These are phyloP conservation scores for Tripterygium wilfordii DNA, from an alignment of 177 flowering plant genomes.

Conservation along the genomic window DNA sequence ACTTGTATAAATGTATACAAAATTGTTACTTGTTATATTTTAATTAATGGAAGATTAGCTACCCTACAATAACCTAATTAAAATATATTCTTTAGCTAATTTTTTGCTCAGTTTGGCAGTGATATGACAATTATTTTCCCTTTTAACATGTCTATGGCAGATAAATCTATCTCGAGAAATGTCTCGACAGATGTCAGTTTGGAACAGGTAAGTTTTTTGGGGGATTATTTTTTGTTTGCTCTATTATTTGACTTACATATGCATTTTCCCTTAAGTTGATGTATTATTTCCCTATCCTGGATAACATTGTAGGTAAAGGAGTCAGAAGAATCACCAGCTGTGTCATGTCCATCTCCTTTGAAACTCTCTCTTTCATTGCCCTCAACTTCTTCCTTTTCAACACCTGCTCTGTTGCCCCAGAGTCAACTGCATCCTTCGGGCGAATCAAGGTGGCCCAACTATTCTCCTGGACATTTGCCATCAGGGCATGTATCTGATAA, in stretches of 20 bases:
- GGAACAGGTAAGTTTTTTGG: constrained; percentile 18
- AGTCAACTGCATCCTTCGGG: constrained; percentile 29
- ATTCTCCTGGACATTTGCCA: constrained; percentile 38
- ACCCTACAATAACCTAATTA: no score
- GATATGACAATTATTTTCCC: no score
- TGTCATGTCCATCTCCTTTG: constrained; percentile 32
- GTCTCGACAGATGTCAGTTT: constrained; percentile 38
- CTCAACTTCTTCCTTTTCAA: constrained; percentile 38
- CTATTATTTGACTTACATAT: no score
- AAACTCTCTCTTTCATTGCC: constrained; percentile 41
- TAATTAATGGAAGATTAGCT: no score
- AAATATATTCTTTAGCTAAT: no score
- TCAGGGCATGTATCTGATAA: constrained; percentile 47
- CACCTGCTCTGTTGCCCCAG: constrained; percentile 38
- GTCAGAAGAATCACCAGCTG: constrained; percentile 29
- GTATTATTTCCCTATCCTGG: no score
- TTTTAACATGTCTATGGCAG: no score
- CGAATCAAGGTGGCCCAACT: constrained; percentile 34
- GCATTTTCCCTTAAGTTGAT: no score
- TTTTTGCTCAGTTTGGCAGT: no score
- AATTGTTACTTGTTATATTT: no score
- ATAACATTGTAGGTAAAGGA: constrained; percentile 40
- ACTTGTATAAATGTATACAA: no score
- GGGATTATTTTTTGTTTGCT: constrained; percentile 4
- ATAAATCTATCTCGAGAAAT: constrained; percentile 35